phyloP scores from a whole-genome alignment of 805 yeast genomes.

The Sugiyamaella smithiae region DNA sequence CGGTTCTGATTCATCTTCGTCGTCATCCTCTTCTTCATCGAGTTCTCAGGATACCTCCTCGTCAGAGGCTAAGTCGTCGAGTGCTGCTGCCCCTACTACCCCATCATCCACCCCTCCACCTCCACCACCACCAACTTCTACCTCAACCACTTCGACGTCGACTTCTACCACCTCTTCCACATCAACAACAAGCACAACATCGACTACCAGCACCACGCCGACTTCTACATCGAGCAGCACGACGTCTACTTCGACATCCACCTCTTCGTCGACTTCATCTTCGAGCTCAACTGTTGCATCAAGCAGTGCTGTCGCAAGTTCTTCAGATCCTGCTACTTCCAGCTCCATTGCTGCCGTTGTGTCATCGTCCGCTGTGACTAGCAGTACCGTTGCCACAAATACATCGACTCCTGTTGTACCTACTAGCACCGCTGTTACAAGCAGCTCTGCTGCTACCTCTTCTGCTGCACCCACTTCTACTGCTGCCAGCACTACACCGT shows the following conservation, averaged over 20 bases:
- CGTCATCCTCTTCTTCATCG: neutral
- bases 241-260: constrained; percentile 3
- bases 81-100: neutral
- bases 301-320: neutral
- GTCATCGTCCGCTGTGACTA: neutral
- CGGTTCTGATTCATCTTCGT: neutral
- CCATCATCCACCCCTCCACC: neutral
- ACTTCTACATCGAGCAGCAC: constrained; percentile 1
- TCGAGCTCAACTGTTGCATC: constrained; percentile 17
- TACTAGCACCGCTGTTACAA: neutral
- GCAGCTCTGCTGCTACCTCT: neutral
- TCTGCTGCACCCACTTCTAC: neutral
- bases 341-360: neutral
- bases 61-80: neutral
- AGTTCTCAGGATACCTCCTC: neutral
- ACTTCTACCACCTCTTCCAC: neutral
- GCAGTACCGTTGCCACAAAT: neutral
- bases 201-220: neutral
- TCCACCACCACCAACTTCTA: neutral
- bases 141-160: neutral
- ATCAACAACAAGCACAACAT: neutral
- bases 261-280: constrained; percentile 19
- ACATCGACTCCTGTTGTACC: neutral
- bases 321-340: neutral
- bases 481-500: too few relatives aligned